These are phyloP conservation scores for Sophora flavescens DNA, from an alignment of 306 rosid species.

Conservation along the genomic window DNA sequence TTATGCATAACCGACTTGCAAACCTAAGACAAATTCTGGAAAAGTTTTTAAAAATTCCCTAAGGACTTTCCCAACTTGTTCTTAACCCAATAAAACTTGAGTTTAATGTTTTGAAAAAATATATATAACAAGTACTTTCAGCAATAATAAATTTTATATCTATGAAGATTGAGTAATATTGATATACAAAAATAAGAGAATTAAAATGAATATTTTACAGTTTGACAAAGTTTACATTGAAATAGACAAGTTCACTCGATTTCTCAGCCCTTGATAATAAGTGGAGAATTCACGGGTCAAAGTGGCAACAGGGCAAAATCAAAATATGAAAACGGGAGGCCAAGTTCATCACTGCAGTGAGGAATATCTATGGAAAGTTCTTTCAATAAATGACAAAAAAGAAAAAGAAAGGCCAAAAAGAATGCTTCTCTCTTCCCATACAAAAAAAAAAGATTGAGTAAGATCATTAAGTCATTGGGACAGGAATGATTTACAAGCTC, in stretches of 20 bases:
- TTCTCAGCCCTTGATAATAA: conserved; percentile 16
- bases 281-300: not conserved
- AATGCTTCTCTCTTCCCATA: conserved; percentile 41
- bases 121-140: too few relatives aligned
- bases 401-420: not conserved
- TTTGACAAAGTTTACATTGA: too few relatives aligned
- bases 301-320: not conserved
- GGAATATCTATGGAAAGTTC: conserved; percentile 47
- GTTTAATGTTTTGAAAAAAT: too few relatives aligned
- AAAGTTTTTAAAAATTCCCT: too few relatives aligned
- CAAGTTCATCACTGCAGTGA: conserved; percentile 35
- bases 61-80: too few relatives aligned
- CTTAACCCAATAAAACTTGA: too few relatives aligned
- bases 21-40: too few relatives aligned
- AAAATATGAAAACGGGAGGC: conserved; percentile 7
- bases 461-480: conserved; percentile 21
- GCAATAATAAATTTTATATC: too few relatives aligned
- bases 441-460: not conserved
- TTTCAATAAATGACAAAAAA: conserved; percentile 23
- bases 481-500: conserved; percentile 56
- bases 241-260: not conserved
- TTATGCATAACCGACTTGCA: too few relatives aligned
- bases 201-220: too few relatives aligned
- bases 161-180: too few relatives aligned
- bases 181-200: too few relatives aligned